Conservation (phyloP, 306 rosid species). For the Cyclanthera cordifolia region DNA sequence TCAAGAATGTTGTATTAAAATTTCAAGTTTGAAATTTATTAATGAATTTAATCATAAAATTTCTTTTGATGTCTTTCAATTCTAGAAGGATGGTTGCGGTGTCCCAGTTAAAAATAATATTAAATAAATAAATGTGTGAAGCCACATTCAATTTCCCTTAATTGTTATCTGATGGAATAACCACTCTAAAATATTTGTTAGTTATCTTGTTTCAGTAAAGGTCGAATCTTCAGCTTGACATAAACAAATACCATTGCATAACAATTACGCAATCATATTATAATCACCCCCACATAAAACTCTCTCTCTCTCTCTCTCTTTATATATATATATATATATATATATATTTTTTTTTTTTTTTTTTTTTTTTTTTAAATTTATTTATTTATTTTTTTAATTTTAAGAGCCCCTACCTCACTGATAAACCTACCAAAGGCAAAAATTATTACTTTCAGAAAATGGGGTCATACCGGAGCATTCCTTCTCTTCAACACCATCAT, state of each 20-base stretch:
- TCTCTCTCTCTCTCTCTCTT: no score
- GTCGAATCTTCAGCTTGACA: neutral
- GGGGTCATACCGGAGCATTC: conserved; percentile 5
- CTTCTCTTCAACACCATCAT: neutral
- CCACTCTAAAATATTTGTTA: no score
- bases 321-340: no score
- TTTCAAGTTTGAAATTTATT: no score
- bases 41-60: no score
- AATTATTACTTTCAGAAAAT: conserved; percentile 8
- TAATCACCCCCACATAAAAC: neutral
- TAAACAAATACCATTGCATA: neutral
- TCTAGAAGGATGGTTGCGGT: no score
- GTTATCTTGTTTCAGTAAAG: neutral
- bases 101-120: no score
- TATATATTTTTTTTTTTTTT: no score
- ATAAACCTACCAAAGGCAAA: neutral
- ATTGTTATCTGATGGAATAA: neutral
- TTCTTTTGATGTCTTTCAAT: no score
- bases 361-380: no score
- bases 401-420: neutral
- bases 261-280: neutral
- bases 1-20: no score
- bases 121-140: neutral
- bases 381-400: no score
- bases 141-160: neutral